phyloP scores from a whole-genome alignment of 2,329 filamentous ascomycete genomes.

The Monosporascus sp. region DNA sequence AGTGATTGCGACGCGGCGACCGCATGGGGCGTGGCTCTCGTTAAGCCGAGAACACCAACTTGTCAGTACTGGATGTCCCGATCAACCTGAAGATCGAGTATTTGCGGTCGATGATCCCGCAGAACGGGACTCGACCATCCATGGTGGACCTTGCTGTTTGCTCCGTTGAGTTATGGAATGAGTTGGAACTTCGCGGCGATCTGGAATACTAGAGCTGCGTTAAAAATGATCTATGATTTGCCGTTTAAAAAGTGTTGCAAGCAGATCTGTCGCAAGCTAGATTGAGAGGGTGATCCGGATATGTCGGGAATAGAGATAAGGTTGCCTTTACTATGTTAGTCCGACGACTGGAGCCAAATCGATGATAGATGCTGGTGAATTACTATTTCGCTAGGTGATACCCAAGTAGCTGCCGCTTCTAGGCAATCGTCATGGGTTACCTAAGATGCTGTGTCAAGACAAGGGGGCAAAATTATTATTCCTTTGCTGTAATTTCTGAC shows the following conservation, averaged over 20 bases:
- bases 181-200: background rate
- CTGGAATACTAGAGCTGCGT: background rate
- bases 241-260: background rate
- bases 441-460: too few species aligned
- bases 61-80: background rate
- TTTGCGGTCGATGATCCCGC: background rate
- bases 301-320: conserved; percentile 11
- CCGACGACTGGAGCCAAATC: background rate
- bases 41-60: background rate
- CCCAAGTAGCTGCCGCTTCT: too few species aligned
- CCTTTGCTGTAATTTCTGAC: too few species aligned
- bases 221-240: background rate
- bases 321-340: background rate
- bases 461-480: too few species aligned
- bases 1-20: background rate
- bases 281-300: conserved; percentile 15
- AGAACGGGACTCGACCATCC: background rate
- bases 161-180: background rate
- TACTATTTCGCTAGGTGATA: conserved; percentile 5
- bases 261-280: conserved; percentile 8
- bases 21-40: background rate
- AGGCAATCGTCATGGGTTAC: too few species aligned
- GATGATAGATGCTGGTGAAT: conserved; percentile 10
- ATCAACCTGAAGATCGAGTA: background rate
- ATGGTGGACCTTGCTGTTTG: background rate